Percentiles rank a stretch among this genome's conserved stretches.
Evolutionary conservation across 2,329 filamentous ascomycete species (phyloP).

Genomic region (Sarocladiaceae sp.): DNA sequence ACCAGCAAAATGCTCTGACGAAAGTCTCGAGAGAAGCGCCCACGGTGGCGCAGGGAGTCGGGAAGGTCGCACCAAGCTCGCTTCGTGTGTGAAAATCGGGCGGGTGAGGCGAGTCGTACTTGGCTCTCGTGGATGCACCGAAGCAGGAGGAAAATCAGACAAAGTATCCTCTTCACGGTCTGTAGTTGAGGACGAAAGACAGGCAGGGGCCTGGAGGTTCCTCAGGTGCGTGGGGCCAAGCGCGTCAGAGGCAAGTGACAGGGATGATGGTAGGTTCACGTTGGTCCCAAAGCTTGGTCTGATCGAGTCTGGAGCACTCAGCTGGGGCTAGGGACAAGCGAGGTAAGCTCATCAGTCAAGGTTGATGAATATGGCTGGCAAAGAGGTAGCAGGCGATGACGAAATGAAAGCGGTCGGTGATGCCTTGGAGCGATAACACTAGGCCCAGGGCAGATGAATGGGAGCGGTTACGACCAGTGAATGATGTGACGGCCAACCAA

Average conservation of each 20-base stretch:
- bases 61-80: background rate
- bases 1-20: slow-evolving; percentile 7
- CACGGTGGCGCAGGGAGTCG: background rate
- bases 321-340: no score
- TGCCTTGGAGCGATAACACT: no score
- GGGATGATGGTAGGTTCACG: background rate
- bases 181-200: no score
- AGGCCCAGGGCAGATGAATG: background rate
- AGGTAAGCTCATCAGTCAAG: no score
- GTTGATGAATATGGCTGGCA: no score
- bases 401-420: no score
- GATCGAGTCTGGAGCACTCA: no score
- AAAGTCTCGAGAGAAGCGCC: background rate
- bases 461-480: background rate
- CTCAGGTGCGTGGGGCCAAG: slow-evolving; percentile 6
- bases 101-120: no score
- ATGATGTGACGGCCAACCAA: slow-evolving; percentile 7
- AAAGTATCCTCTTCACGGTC: background rate
- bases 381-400: no score
- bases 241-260: slow-evolving; percentile 1
- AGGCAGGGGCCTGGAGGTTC: slow-evolving; percentile 4
- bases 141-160: background rate
- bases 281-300: no score
- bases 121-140: no score
- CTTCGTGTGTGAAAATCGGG: no score